Evolutionary conservation across 2,329 filamentous ascomycete species (phyloP).

Genomic region (Aspergillus sp.): DNA sequence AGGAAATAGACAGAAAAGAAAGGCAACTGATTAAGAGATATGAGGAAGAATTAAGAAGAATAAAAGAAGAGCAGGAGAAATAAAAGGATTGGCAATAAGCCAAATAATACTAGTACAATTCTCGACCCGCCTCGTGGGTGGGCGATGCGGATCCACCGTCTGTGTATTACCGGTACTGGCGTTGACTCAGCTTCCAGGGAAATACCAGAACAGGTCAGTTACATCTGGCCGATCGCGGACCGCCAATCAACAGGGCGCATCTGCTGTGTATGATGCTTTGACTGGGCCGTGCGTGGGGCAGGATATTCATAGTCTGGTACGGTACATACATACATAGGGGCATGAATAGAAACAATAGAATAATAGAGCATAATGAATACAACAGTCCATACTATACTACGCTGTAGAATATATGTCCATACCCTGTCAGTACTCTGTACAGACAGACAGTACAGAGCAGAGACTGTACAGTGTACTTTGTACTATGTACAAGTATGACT

Average conservation of each 20-base stretch:
- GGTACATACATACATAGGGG: background rate
- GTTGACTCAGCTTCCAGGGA: too few relatives aligned
- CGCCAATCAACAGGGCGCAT: background rate
- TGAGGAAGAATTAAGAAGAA: slow-evolving; percentile 4
- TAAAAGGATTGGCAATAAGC: background rate
- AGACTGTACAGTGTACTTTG: too few relatives aligned
- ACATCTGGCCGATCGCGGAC: background rate
- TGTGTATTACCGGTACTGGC: too few relatives aligned
- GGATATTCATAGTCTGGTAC: background rate
- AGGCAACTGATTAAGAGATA: slow-evolving; percentile 4
- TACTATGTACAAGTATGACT: too few relatives aligned
- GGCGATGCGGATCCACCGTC: too few relatives aligned
- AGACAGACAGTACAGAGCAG: too few relatives aligned
- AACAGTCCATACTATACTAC: too few relatives aligned
- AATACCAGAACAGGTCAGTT: slow-evolving; percentile 2
- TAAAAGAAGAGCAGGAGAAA: slow-evolving; percentile 4
- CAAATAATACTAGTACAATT: slow-evolving; percentile 4
- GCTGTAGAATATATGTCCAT: too few relatives aligned
- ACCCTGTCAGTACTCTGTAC: too few relatives aligned
- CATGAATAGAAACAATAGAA: background rate
- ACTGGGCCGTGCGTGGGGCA: background rate
- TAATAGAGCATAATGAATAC: too few relatives aligned
- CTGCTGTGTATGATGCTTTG: background rate
- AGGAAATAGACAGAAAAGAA: slow-evolving; percentile 14
- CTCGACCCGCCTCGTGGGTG: too few relatives aligned